These are phyloP conservation scores for Inga leiocalycina DNA, from an alignment of 306 rosid genomes.

Conservation along the genomic window DNA sequence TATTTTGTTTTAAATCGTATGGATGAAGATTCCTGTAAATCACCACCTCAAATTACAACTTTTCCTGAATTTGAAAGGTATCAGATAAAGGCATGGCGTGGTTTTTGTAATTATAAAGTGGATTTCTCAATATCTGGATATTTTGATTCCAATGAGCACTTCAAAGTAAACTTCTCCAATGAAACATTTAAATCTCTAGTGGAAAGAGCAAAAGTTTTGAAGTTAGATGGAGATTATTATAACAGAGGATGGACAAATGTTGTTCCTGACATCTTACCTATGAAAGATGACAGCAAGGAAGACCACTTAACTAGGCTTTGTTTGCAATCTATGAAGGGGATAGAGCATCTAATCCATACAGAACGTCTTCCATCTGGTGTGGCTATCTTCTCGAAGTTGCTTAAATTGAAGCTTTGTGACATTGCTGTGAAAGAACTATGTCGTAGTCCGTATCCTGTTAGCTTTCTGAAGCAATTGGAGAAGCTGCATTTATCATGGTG, in stretches of 20 bases:
- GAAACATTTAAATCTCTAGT: neutral
- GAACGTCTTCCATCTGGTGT: neutral
- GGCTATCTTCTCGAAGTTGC: slow-evolving; percentile 17
- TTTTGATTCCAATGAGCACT: neutral
- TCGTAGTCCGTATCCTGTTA: neutral
- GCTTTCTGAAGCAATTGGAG: neutral
- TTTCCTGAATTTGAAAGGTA: slow-evolving; percentile 21
- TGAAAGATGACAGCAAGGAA: neutral
- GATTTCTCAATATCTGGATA: neutral
- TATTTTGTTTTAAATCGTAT: neutral
- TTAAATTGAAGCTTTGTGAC: accelerated
- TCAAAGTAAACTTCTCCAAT: neutral
- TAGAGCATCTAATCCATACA: slow-evolving; percentile 14
- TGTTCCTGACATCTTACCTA: slow-evolving; percentile 24
- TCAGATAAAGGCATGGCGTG: neutral
- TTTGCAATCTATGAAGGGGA: neutral
- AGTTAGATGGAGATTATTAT: neutral
- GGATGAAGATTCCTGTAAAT: neutral
- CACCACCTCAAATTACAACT: neutral
- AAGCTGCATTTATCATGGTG: accelerated
- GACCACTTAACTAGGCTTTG: neutral
- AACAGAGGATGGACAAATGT: slow-evolving; percentile 24
- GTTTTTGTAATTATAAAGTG: neutral
- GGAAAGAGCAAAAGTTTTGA: slow-evolving; percentile 2
- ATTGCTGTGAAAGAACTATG: neutral